These are phyloP conservation scores for Canavalia ensiformis DNA, from an alignment of 306 rosid species.

Conservation along the genomic window DNA sequence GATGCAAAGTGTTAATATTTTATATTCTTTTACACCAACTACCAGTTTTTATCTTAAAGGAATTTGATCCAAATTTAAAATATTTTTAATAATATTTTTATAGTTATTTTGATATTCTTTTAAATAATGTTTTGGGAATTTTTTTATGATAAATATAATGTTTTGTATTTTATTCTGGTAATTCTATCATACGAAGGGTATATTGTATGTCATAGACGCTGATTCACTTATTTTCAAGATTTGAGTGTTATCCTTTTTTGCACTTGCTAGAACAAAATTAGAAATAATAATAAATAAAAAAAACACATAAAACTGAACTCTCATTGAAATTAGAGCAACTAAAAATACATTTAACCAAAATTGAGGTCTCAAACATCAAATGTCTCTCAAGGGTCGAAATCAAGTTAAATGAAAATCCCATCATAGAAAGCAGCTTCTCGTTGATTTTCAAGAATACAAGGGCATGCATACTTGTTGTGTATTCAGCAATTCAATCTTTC, in stretches of 20 bases:
- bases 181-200: too few relatives aligned
- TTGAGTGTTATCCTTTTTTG: too few relatives aligned
- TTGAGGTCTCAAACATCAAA: constrained; percentile 16
- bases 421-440: constrained; percentile 16
- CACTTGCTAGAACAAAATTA: too few relatives aligned
- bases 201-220: background rate
- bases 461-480: background rate
- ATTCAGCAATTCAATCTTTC: background rate
- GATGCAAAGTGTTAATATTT: too few relatives aligned
- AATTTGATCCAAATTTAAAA: background rate
- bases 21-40: too few relatives aligned
- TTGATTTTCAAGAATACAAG: constrained; percentile 13
- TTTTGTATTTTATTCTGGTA: background rate
- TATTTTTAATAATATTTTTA: background rate
- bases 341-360: constrained; percentile 25
- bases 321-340: constrained; percentile 33
- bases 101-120: background rate
- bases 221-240: background rate
- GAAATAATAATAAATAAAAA: background rate
- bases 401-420: constrained; percentile 19
- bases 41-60: too few relatives aligned
- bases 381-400: background rate
- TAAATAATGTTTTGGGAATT: background rate
- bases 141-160: background rate
- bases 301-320: background rate